Evolutionary conservation across 192 early-diverging fungal genomes (phyloP).

Genomic region (Rhizophagus prolifer): DNA sequence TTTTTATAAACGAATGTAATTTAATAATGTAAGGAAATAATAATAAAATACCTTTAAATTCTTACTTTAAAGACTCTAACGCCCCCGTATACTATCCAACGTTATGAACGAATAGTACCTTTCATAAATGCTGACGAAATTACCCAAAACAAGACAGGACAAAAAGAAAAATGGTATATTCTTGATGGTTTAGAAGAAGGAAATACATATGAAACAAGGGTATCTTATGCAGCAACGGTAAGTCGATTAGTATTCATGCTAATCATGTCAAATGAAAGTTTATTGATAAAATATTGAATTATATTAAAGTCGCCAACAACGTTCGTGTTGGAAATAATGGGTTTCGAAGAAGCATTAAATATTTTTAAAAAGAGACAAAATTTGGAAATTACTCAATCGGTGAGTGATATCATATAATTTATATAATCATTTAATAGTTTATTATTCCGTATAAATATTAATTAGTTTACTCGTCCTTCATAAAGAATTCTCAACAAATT

Average conservation of each 20-base stretch:
- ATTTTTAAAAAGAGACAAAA: not conserved
- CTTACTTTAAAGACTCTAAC: slow-evolving; percentile 18
- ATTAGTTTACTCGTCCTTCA: not conserved
- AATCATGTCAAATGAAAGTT: not conserved
- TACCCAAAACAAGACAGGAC: not conserved
- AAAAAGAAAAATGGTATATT: slow-evolving; percentile 40
- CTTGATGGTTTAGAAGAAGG: slow-evolving; percentile 37
- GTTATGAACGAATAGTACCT: slow-evolving; percentile 15
- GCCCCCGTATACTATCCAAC: slow-evolving; percentile 19
- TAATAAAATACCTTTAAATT: not conserved
- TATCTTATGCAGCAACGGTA: slow-evolving; percentile 45
- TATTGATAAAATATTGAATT: not conserved
- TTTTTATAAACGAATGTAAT: not conserved
- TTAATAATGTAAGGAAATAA: not conserved
- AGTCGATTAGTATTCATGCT: not conserved
- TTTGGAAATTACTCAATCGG: not conserved
- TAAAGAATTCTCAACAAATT: slow-evolving; percentile 6
- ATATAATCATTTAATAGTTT: not conserved
- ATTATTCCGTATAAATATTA: not conserved
- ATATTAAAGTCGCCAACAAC: slow-evolving; percentile 14
- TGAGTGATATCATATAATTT: not conserved
- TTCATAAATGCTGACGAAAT: not conserved
- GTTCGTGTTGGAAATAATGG: slow-evolving; percentile 10
- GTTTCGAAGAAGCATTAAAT: not conserved
- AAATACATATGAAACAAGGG: slow-evolving; percentile 37